Evolutionary conservation across 2,329 filamentous ascomycete genomes (phyloP).

Genomic region (Aspergillus novofumigatus): DNA sequence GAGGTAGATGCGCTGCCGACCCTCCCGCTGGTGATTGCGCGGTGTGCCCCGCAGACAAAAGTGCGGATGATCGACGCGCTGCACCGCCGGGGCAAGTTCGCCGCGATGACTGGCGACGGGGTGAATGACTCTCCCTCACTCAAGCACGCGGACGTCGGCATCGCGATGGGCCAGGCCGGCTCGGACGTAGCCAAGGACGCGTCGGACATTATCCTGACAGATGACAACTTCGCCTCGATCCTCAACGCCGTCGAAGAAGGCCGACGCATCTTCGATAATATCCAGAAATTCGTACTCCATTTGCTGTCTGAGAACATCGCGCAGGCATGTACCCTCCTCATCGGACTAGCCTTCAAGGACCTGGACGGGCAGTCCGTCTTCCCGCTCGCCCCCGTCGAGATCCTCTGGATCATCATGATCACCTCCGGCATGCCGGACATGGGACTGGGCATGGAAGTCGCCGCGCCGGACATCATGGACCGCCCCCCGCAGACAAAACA

Average conservation of each 20-base stretch:
- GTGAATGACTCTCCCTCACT: slow-evolving; percentile 84
- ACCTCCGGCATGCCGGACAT: slow-evolving; percentile 86
- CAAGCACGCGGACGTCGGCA: slow-evolving; percentile 77
- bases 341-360: slow-evolving; percentile 80
- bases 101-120: slow-evolving; percentile 85
- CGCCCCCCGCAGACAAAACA: slow-evolving; percentile 68
- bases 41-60: slow-evolving; percentile 61
- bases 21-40: slow-evolving; percentile 55
- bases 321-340: slow-evolving; percentile 74
- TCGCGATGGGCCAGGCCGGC: slow-evolving; percentile 77
- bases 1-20: slow-evolving; percentile 62
- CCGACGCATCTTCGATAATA: slow-evolving; percentile 82
- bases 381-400: slow-evolving; percentile 78
- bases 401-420: slow-evolving; percentile 93
- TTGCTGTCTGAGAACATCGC: slow-evolving; percentile 77
- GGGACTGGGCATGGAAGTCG: slow-evolving; percentile 75
- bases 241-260: slow-evolving; percentile 80
- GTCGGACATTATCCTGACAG: slow-evolving; percentile 65
- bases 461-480: slow-evolving; percentile 71
- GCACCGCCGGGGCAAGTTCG: slow-evolving; percentile 60
- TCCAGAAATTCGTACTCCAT: slow-evolving; percentile 82
- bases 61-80: slow-evolving; percentile 75
- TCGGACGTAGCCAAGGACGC: slow-evolving; percentile 74
- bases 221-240: slow-evolving; percentile 86
- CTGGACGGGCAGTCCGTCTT: slow-evolving; percentile 69